Base-by-base conservation (phyloP, 306 rosid genomes). In the Cicer bijugum region DNA sequence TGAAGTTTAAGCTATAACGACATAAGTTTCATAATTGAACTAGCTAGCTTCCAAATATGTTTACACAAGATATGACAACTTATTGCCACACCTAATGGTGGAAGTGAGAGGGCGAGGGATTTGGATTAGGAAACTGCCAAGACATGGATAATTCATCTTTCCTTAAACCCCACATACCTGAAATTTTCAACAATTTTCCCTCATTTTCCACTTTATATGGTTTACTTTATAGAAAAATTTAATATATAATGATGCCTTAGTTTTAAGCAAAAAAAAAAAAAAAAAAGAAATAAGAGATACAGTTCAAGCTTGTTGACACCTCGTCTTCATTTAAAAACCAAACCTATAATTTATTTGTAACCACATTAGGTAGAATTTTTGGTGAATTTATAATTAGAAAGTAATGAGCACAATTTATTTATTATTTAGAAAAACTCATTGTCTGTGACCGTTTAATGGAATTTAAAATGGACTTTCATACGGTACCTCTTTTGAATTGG, bases 111-210 rank as follows among this genome's bases (percentile, higher is more conserved):
- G 55, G 44, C 23, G 52, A 81, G 45, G 84, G 84, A 84, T 84
- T 84, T 69, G 58, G 87, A 84, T 84, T 56, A 62, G 51, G 81
- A 68, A 81, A 69, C 83, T 74, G 67, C 83, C 83, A 1, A 74
- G 88, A 84, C 81, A 78, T 84, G 76, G 85, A 84, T 84, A 9
- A 78, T 74, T 20, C 83, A 84, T 78, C 88, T 76, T 64, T 81
- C 81, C 10, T 47, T 20, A 53, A 80, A 81, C 87, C 87, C 87
- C 78, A 84, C 87, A 72, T 8, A 14, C 1, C 63, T 16, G 8
- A 69, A 48, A 42, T 58, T 62, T 75, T 62, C 67, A 55, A 28
- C 71, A 47, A 23, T 23, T 71, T 67, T 53, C 53, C 80, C 77
- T 44, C 45, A 59, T 75, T 17, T 23, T 8, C 63, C 58, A 14